These are phyloP conservation scores for Xylaria intraflava DNA, from an alignment of 495 filamentous ascomycete genomes.

Conservation along the genomic window DNA sequence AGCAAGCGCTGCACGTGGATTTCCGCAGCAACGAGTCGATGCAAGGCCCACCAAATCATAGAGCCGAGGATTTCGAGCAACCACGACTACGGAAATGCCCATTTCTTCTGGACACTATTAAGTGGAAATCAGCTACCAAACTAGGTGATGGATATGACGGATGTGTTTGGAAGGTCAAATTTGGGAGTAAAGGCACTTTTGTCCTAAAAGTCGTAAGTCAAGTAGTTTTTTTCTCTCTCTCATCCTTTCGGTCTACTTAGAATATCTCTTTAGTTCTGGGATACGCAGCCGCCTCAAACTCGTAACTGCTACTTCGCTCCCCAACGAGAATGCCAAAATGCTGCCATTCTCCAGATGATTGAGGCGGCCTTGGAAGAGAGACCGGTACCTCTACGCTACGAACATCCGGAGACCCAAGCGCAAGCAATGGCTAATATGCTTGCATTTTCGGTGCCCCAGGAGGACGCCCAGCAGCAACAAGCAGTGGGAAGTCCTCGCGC, in stretches of 20 bases:
- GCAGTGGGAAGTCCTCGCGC: neutral
- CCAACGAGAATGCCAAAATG: slow-evolving; percentile 3
- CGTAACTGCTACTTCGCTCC: slow-evolving; percentile 2
- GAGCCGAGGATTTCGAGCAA: slow-evolving; percentile 2
- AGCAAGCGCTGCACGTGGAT: neutral
- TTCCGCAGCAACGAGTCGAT: slow-evolving; percentile 1
- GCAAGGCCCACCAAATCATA: slow-evolving; percentile 3
- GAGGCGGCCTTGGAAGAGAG: neutral
- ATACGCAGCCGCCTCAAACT: neutral
- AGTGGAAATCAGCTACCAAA: slow-evolving; percentile 2
- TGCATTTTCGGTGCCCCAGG: neutral
- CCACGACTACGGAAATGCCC: slow-evolving; percentile 1
- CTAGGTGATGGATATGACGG: slow-evolving; percentile 5
- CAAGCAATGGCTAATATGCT: slow-evolving; percentile 3
- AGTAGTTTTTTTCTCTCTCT: neutral
- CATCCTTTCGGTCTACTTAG: neutral
- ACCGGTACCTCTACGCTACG: neutral
- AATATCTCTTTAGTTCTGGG: neutral
- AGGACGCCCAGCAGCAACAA: neutral
- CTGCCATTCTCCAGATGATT: slow-evolving; percentile 1
- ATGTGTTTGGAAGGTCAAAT: slow-evolving; percentile 1
- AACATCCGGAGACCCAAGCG: neutral
- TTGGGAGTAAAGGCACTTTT: neutral
- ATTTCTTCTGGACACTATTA: neutral
- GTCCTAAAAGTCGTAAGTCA: neutral